phyloP scores from a whole-genome alignment of 805 yeast species.

The Yamadazyma nakazawae region DNA sequence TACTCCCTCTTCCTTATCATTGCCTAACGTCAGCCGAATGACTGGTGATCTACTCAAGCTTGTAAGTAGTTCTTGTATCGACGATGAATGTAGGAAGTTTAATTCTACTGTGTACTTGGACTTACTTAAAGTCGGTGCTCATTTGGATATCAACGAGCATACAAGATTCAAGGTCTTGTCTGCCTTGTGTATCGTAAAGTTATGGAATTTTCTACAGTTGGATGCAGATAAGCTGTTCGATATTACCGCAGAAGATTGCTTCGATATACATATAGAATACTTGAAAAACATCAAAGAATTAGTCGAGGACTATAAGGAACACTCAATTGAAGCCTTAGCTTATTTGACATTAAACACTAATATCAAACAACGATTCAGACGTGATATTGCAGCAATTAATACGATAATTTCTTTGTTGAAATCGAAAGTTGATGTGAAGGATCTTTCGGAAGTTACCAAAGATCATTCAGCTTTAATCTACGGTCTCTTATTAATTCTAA shows the following conservation, averaged over 20 bases:
- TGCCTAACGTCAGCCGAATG: background rate
- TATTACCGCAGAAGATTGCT: conserved; percentile 25
- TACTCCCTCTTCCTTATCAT: conserved; percentile 3
- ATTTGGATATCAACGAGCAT: conserved; percentile 15
- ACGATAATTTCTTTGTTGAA: conserved; percentile 1
- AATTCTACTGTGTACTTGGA: conserved; percentile 44
- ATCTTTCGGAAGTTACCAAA: conserved; percentile 3
- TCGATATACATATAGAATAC: conserved; percentile 16
- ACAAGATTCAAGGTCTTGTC: conserved; percentile 31
- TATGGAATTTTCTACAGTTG: conserved; percentile 49
- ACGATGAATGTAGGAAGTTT: conserved; percentile 46
- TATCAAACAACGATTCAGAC: conserved; percentile 31
- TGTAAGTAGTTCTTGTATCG: conserved; percentile 43
- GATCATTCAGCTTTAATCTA: conserved; percentile 23
- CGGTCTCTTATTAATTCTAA: conserved; percentile 41
- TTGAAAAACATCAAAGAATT: background rate
- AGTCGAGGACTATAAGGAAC: conserved; percentile 3
- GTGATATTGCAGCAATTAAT: conserved; percentile 27
- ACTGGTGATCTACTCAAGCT: conserved; percentile 7
- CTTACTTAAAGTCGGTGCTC: conserved; percentile 28
- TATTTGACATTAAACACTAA: conserved; percentile 41
- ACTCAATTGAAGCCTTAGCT: conserved; percentile 46
- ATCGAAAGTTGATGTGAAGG: background rate
- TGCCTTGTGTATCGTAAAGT: conserved; percentile 48
- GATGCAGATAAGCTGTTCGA: conserved; percentile 3